Base-by-base conservation (phyloP, 2,329 filamentous ascomycete species). In the Diaporthe aspalathi region DNA sequence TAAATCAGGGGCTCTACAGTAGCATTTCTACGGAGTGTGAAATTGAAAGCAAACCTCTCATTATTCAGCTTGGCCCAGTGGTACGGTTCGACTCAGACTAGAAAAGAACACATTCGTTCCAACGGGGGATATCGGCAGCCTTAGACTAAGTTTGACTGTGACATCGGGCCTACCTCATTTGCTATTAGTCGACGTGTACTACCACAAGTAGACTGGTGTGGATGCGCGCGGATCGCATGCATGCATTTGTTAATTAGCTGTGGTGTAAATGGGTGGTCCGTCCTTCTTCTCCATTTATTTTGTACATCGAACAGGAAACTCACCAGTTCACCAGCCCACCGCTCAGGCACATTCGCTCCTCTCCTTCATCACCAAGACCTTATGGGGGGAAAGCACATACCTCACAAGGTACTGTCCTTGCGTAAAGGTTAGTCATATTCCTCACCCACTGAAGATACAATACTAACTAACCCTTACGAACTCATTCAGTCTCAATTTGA, bases 201-300 rank as follows among this genome's bases (percentile, higher is more conserved):
- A 56, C 53, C 53, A 56, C 32, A 38, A 38, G 29, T 22, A 17
- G n/a, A 38, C 32, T 38, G 32, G 12, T 56, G 9, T 17, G 29
- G 53, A 56, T 56, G 32, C 53, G 12, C 29, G 24, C 24, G 53
- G 12, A 38, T 17, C 17, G 29, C 53, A 32, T 38, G 53, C 32
- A 56, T 35, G 53, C 29, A 56, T 38, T 38, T 56, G 11, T 32
- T 56, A 56, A 32, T 24, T 38, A 24, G n/a, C 53, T 56, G 53
- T 56, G 53, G n/a, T 56, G 53, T 38, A 56, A 56, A 56, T 56
- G 53, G 20, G 20, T 56, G 53, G 24, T 16, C n/a, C 20, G 14
- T 9, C 32, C 8, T 12, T 56, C 22, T 38, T 22, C 12, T 22
- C 29, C 11, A 5, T 35, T 16, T 38, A 11, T 16, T 38, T 22